Percentiles rank a stretch among this genome's conserved stretches.
phyloP scores from a whole-genome alignment of 208 protist genomes.

The Leishmania arabica region DNA sequence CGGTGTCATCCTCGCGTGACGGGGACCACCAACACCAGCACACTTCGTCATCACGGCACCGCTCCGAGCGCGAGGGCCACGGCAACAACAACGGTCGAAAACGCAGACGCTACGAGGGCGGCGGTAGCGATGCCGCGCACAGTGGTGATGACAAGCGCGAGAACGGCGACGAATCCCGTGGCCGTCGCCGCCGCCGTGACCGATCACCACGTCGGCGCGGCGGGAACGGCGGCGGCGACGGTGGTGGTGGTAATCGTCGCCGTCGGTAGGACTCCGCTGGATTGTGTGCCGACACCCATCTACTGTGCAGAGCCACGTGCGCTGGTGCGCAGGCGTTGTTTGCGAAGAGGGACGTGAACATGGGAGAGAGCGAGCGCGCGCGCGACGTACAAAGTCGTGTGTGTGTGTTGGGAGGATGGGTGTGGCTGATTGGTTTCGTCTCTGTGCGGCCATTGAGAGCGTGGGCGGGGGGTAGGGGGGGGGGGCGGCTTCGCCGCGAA shows the following conservation, averaged over 20 bases:
- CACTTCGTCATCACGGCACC: constrained; percentile 2
- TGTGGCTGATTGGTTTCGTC: too few relatives aligned
- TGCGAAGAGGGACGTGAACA: too few relatives aligned
- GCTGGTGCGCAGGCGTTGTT: too few relatives aligned
- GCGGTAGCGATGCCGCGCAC: constrained; percentile 1
- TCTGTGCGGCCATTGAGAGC: background rate
- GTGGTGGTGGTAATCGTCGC: background rate
- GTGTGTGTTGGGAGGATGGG: too few relatives aligned
- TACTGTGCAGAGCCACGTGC: background rate
- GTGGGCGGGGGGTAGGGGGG: background rate
- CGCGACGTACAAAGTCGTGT: too few relatives aligned
- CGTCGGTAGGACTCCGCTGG: background rate
- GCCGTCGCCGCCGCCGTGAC: constrained; percentile 4
- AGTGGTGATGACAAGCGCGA: constrained; percentile 6
- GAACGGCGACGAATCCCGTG: background rate
- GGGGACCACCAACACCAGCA: constrained; percentile 9
- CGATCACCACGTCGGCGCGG: constrained; percentile 2
- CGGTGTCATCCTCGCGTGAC: background rate
- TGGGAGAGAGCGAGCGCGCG: too few relatives aligned
- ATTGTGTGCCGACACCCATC: background rate
- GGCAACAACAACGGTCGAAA: constrained; percentile 1
- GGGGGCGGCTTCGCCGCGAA: background rate
- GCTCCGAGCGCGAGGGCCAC: background rate
- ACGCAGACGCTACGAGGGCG: constrained; percentile 1
- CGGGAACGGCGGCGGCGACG: background rate